A percentile compares a stretch with the other conserved stretches of the same genome.
phyloP scores from a whole-genome alignment of 306 rosid genomes.

The Canavalia ensiformis region DNA sequence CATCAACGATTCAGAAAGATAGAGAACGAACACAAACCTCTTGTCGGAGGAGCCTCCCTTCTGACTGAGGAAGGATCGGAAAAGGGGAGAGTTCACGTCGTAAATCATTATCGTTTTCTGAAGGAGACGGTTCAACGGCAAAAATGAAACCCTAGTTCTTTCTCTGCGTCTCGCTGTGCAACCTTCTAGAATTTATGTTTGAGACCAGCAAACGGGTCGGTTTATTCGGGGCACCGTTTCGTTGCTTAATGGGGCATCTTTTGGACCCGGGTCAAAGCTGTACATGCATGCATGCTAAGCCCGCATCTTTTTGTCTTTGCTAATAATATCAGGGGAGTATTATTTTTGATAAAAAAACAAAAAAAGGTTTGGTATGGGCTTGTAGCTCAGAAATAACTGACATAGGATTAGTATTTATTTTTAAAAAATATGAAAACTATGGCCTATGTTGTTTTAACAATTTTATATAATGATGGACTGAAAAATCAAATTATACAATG shows the following conservation, averaged over 20 bases:
- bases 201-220: too few relatives aligned
- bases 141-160: constrained; percentile 63
- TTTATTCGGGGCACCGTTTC: background rate
- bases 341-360: too few relatives aligned
- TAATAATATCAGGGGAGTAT: too few relatives aligned
- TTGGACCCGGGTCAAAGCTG: background rate
- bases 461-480: too few relatives aligned
- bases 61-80: constrained; percentile 99
- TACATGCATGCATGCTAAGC: too few relatives aligned
- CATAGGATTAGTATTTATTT: too few relatives aligned
- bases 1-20: background rate
- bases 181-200: constrained; percentile 5
- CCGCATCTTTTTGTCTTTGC: too few relatives aligned
- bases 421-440: too few relatives aligned
- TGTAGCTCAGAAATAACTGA: too few relatives aligned
- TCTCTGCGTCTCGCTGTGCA: background rate
- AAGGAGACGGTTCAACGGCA: background rate
- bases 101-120: constrained; percentile 71
- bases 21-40: constrained; percentile 60
- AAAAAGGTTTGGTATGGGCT: too few relatives aligned
- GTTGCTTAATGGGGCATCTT: background rate
- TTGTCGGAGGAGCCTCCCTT: constrained; percentile 95
- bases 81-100: constrained; percentile 96
- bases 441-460: too few relatives aligned
- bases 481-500: too few relatives aligned